Base-by-base conservation (phyloP, 1,139 yeast species). In the Pichiaceae sp. region DNA sequence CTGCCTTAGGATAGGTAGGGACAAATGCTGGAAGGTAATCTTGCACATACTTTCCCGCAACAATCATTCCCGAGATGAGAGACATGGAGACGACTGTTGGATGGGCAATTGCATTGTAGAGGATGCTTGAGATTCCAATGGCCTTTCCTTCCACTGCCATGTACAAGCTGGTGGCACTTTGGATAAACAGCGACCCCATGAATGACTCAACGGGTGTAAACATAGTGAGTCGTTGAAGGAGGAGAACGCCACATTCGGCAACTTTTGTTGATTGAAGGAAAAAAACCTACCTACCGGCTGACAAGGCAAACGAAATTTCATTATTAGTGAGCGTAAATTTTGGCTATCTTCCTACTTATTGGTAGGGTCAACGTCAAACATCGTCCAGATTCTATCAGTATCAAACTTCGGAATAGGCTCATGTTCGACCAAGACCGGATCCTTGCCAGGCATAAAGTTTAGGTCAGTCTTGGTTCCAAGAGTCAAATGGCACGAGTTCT, bases 101-200 rank as follows among this genome's bases (percentile, higher is more conserved):
- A 2, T 34, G 45, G 17, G 47, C 39, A 2, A 58, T 26, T 3
- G 61, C 37, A 12, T 52, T 53, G 42, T 50, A 59, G 12, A 67
- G 44, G 1, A 59, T 47, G 1, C 72, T 64, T 0, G 74, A 69
- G 46, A 68, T 67, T 4, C 75, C 75, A 7, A 69, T 52, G 1
- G 61, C 60, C 15, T 53, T 49, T 3, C 75, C 75, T 26, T 57
- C 49, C 15, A 57, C 52, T 30, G 49, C 45, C 28, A 64, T 50
- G 40, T 59, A 65, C 16, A 63, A 57, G 0, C 72, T 60, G 0
- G 72, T 64, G 3, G 71, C 60, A 12, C 57, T 46, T 34, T 68
- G 73, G 25, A 69, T 62, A 19, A 68, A 53, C 11, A 60, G 26
- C 0, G 74, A 74, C 1, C 75, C 75, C 8, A 64, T 42, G 1